A percentile compares a stretch with the other conserved stretches of the same genome.
phyloP scores from a whole-genome alignment of 768 basidiomycete species.

The Russula foetens region DNA sequence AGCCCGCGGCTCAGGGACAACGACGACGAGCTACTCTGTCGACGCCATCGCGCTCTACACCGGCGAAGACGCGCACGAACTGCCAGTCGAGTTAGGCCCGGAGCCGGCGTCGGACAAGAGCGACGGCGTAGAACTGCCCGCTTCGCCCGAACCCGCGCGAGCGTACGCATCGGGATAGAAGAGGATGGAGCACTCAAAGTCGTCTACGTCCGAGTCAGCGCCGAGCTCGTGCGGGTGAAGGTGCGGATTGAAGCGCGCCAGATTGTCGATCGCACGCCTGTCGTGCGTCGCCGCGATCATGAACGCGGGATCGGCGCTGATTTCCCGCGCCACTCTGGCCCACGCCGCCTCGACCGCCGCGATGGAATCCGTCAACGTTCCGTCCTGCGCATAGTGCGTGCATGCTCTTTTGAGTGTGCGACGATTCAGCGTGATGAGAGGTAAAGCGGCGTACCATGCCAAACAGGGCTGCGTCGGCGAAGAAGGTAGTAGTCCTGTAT shows the following conservation, averaged over 20 bases:
- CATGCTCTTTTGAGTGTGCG: constrained; percentile 26
- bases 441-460: constrained; percentile 51
- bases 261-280: constrained; percentile 70
- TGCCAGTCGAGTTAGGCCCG: constrained; percentile 34
- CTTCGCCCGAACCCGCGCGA: too few species aligned
- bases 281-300: constrained; percentile 75
- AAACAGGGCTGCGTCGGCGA: too few species aligned
- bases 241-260: constrained; percentile 51
- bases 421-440: not conserved
- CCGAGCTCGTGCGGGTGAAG: too few species aligned
- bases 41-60: not conserved
- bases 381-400: too few species aligned
- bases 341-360: constrained; percentile 63
- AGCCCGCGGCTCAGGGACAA: too few species aligned
- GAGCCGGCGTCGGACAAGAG: constrained; percentile 29
- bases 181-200: constrained; percentile 58
- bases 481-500: constrained; percentile 28
- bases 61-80: constrained; percentile 35
- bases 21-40: not conserved
- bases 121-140: constrained; percentile 30
- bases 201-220: constrained; percentile 42
- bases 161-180: constrained; percentile 55
- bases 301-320: constrained; percentile 56
- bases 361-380: too few species aligned
- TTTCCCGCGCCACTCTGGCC: constrained; percentile 47